Evolutionary conservation across 176 grass and related monocot genomes (phyloP).

Genomic region (Pontederia paniculata): DNA sequence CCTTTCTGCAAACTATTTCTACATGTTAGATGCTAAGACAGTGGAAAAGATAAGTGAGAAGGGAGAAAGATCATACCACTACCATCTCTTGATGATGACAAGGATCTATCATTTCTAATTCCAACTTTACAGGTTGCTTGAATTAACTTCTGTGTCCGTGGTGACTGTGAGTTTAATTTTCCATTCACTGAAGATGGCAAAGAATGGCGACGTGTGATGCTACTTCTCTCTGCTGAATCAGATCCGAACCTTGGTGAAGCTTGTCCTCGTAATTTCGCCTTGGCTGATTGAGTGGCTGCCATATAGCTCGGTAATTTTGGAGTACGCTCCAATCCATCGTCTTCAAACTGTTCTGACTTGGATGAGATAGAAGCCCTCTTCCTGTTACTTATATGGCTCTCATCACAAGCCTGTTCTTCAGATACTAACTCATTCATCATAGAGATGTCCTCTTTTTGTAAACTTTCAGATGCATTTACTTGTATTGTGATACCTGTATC

Average conservation of each 20-base stretch:
- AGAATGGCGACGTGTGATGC: conserved; percentile 53
- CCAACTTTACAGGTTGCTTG: conserved; percentile 43
- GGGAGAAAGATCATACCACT: conserved; percentile 37
- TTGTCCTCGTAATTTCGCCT: conserved; percentile 69
- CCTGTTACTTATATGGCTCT: conserved; percentile 1
- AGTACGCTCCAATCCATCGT: background rate
- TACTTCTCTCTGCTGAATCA: conserved; percentile 53
- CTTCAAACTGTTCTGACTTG: conserved; percentile 1
- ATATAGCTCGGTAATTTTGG: conserved; percentile 4
- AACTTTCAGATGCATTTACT: background rate
- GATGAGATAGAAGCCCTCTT: background rate
- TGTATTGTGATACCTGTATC: background rate
- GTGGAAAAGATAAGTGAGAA: background rate
- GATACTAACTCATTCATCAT: background rate
- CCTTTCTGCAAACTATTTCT: background rate
- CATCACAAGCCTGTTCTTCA: background rate
- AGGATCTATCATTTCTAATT: conserved; percentile 54
- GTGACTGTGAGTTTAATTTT: conserved; percentile 62
- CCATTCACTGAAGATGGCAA: conserved; percentile 54
- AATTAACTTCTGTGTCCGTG: conserved; percentile 41
- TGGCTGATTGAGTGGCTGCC: conserved; percentile 53
- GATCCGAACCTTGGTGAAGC: conserved; percentile 45
- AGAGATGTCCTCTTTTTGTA: background rate
- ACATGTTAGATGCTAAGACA: background rate
- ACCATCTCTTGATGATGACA: conserved; percentile 62